These are phyloP conservation scores for Fusarium pseudograminearum DNA, from an alignment of 2,329 filamentous ascomycete species.

Conservation along the genomic window DNA sequence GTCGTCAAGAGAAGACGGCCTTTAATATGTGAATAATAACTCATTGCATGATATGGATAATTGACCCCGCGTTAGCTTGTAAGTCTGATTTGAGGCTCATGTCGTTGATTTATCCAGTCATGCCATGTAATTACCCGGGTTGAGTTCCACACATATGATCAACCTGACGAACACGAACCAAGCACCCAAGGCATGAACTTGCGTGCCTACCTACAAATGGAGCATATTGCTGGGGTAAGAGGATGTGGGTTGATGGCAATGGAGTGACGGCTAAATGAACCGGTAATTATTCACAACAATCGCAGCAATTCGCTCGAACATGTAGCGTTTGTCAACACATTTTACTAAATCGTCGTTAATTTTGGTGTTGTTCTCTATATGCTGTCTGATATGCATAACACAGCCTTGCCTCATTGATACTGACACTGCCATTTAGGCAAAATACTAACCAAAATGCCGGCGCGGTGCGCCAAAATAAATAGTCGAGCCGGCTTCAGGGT, in stretches of 20 bases:
- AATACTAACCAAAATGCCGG: constrained; percentile 10
- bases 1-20: neutral
- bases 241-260: constrained; percentile 24
- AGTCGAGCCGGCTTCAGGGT: constrained; percentile 20
- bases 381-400: constrained; percentile 5
- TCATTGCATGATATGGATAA: constrained; percentile 13
- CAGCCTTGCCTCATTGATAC: neutral
- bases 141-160: constrained; percentile 28
- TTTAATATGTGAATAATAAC: constrained; percentile 18
- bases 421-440: constrained; percentile 24
- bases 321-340: neutral
- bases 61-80: constrained; percentile 38
- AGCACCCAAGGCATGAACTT: constrained; percentile 1
- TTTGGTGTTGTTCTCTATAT: constrained; percentile 2
- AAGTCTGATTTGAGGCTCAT: constrained; percentile 29
- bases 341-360: constrained; percentile 13
- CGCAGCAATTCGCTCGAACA: neutral
- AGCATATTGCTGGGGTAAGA: neutral
- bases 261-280: constrained; percentile 29
- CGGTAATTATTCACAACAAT: constrained; percentile 1
- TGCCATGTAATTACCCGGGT: constrained; percentile 40
- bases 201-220: neutral
- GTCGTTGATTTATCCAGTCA: constrained; percentile 43
- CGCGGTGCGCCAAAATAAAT: neutral
- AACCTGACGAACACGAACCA: constrained; percentile 3